Evolutionary conservation across 495 filamentous ascomycete species (phyloP), one percentile per base, ranked within the genome.

Genomic region (Hyaloscypha finlandica): DNA sequence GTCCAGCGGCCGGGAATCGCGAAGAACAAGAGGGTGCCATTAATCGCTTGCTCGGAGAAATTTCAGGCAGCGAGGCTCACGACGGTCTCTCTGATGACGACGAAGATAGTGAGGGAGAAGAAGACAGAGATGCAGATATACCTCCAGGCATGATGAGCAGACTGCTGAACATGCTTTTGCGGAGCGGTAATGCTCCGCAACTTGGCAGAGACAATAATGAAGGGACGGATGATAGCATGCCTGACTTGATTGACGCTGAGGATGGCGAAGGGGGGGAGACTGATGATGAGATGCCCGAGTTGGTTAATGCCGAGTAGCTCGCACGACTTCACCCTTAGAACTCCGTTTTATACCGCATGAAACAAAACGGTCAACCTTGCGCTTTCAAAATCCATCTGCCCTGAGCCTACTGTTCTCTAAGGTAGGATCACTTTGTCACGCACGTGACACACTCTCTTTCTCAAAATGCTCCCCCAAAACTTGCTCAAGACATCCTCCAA

Each of bases 61-160:
- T 39, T 39, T 8, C 16, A 6, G 42, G 42, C 16, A 12, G 42
- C 35, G 35, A 37, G n/a, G 58, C 57, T 2, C 29, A 61, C 25
- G 45, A 61, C 8, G 33, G 4, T 19, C 25, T 33, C 2, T 19
- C n/a, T 56, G 51, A 59, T 70, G 71, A 59, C 52, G 35, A 73
- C 59, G 71, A 66, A 3, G 68, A 67, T 53, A 33, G 31, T 39
- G 63, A 66, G 9, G 32, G 57, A 68, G 61, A 63, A 67, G 32
- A 64, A 30, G 42, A 72, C 16, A 58, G 57, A 35, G 63, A 45
- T 22, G 22, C 14, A 37, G 16, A 48, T 8, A 31, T 16, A 9
- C n/a, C 35, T n/a, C n/a, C 30, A 30, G 33, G 63, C 37, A 6
- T 65, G 29, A 35, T 54, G 2, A 58, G 54, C 25, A 30, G 63